These are phyloP conservation scores for Pythium monospermum DNA, from an alignment of 352 stramenopile species.

Conservation along the genomic window DNA sequence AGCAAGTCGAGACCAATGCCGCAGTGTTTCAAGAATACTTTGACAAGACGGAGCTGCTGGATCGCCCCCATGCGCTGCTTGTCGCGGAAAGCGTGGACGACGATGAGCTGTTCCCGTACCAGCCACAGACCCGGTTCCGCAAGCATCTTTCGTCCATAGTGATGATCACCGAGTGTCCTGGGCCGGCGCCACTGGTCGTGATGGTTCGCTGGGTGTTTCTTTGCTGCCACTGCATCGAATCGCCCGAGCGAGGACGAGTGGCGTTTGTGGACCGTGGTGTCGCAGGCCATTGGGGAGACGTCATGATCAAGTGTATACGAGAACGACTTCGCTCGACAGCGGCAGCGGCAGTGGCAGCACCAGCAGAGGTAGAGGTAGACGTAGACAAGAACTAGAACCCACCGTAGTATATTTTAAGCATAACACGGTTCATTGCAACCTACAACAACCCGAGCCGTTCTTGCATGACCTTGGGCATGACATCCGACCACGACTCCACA, in stretches of 20 bases:
- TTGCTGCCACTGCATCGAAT: too few species aligned
- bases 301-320: too few species aligned
- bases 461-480: constrained; percentile 5
- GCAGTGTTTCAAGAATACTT: constrained; percentile 4
- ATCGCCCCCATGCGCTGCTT: neutral
- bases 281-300: too few species aligned
- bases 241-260: too few species aligned
- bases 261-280: too few species aligned
- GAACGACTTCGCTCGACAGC: too few species aligned
- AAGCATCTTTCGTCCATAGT: constrained; percentile 4
- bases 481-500: neutral
- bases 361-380: too few species aligned
- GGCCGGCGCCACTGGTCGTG: too few species aligned
- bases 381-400: too few species aligned
- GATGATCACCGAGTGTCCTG: neutral
- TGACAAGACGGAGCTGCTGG: neutral
- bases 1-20: constrained; percentile 3
- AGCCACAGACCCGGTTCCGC: constrained; percentile 5
- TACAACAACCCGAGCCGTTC: constrained; percentile 3
- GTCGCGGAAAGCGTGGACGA: constrained; percentile 14
- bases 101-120: constrained; percentile 10
- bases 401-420: too few species aligned
- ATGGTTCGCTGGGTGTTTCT: too few species aligned
- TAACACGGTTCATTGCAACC: neutral
- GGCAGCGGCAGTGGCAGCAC: too few species aligned